phyloP scores from a whole-genome alignment of 768 basidiomycete species.

The Cyclocybe cylindracea region DNA sequence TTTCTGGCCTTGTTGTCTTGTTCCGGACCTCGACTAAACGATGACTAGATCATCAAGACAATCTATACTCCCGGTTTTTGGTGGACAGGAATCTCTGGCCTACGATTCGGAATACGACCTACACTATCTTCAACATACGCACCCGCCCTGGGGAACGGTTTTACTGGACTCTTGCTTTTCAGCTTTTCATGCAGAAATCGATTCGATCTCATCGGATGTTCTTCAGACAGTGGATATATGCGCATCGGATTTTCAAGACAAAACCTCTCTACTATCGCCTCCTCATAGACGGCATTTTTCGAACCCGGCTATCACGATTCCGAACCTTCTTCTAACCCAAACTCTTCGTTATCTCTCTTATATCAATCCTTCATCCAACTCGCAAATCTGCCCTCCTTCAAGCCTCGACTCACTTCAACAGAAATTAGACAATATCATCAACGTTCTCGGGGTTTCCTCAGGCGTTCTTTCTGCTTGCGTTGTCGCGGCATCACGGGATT shows the following conservation, averaged over 20 bases:
- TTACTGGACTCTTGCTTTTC: constrained; percentile 53
- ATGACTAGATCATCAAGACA: neutral
- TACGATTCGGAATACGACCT: constrained; percentile 31
- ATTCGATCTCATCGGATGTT: constrained; percentile 39
- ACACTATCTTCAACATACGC: constrained; percentile 21
- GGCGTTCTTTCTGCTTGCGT: constrained; percentile 57
- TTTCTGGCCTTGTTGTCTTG: constrained; percentile 4
- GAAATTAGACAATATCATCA: constrained; percentile 34
- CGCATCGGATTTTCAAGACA: constrained; percentile 43
- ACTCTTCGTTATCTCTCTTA: constrained; percentile 52
- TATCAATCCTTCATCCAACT: constrained; percentile 22
- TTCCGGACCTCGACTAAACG: neutral
- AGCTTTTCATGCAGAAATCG: constrained; percentile 50
- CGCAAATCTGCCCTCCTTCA: constrained; percentile 8
- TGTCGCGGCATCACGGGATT: constrained; percentile 41
- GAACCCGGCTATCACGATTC: constrained; percentile 52
- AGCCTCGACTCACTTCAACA: constrained; percentile 29
- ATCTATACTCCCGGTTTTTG: constrained; percentile 50
- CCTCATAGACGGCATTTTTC: constrained; percentile 33
- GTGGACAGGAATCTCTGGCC: constrained; percentile 52
- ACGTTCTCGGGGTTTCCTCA: constrained; percentile 57
- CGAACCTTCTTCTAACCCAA: constrained; percentile 53
- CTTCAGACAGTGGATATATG: constrained; percentile 37
- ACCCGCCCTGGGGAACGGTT: constrained; percentile 36
- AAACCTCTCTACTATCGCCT: constrained; percentile 37